Evolutionary conservation across 176 grass and related monocot species (phyloP).

Genomic region (Hordeum marinum): DNA sequence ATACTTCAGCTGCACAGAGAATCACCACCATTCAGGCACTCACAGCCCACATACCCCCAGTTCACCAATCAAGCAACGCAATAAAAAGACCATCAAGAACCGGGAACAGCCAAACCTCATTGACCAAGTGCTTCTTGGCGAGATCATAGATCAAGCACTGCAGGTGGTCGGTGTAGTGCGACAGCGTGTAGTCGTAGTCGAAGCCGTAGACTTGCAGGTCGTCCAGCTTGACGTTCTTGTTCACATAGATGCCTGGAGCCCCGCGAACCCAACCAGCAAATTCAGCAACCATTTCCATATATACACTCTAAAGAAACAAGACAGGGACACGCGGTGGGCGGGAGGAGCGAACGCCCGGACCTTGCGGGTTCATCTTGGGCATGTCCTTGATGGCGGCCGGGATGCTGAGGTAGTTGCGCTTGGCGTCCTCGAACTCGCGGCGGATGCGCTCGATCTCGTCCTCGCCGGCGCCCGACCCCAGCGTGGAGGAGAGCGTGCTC

Average conservation of each 20-base stretch:
- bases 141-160: slow-evolving; percentile 87
- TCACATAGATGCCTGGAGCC: slow-evolving; percentile 80
- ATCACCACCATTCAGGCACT: background rate
- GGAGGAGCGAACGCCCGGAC: background rate
- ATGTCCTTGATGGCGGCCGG: slow-evolving; percentile 74
- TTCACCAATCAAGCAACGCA: background rate
- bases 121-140: slow-evolving; percentile 84
- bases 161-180: slow-evolving; percentile 79
- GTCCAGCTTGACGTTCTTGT: slow-evolving; percentile 82
- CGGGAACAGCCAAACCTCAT: slow-evolving; percentile 52
- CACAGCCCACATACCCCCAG: background rate
- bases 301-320: background rate
- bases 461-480: slow-evolving; percentile 39
- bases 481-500: slow-evolving; percentile 44
- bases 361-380: slow-evolving; percentile 87
- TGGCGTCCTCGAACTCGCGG: slow-evolving; percentile 73
- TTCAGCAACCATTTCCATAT: background rate
- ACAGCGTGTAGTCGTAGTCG: slow-evolving; percentile 95
- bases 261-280: background rate
- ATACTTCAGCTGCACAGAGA: slow-evolving; percentile 67
- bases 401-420: slow-evolving; percentile 84
- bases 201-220: slow-evolving; percentile 94
- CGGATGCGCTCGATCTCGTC: slow-evolving; percentile 87
- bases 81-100: background rate
- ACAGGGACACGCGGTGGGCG: too few species aligned